phyloP scores from a whole-genome alignment of 2,329 filamentous ascomycete genomes.

The Arthrinium phaeospermum region DNA sequence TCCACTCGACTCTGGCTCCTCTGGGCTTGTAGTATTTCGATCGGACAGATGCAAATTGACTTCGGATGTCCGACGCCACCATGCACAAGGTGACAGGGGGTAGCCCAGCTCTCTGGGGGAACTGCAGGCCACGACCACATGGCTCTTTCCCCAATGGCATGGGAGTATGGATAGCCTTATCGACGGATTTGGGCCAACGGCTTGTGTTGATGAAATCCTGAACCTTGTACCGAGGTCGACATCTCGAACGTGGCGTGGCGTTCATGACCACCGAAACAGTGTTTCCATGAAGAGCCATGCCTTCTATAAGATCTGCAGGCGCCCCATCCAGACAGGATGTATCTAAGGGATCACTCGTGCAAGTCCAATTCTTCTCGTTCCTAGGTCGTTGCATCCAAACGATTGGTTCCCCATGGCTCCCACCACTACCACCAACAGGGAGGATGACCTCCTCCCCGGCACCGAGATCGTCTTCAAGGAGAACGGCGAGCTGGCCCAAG shows the following conservation, averaged over 20 bases:
- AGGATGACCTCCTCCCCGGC: conserved; percentile 24
- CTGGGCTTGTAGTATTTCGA: neutral
- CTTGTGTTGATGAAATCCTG: neutral
- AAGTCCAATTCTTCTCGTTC: too few relatives aligned
- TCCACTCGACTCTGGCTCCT: too few relatives aligned
- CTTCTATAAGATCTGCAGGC: neutral
- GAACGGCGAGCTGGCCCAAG: neutral
- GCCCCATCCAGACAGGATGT: neutral
- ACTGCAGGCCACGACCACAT: neutral
- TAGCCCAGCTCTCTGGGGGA: neutral
- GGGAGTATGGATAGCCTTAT: neutral
- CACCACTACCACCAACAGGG: neutral
- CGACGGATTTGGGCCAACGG: neutral
- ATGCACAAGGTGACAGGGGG: neutral
- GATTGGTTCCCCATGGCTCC: conserved; percentile 8
- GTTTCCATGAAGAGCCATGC: neutral
- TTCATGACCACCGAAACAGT: neutral
- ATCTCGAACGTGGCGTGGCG: neutral
- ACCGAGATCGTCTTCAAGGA: conserved; percentile 24
- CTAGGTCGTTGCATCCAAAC: neutral
- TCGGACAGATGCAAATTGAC: neutral
- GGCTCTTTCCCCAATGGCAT: neutral
- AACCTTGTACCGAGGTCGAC: neutral
- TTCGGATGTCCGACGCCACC: conserved; percentile 10
- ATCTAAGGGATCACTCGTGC: neutral